Evolutionary conservation across 352 stramenopile genomes (phyloP), one percentile per base, ranked within the genome.

Genomic region (Phytophthora tentaculata): DNA sequence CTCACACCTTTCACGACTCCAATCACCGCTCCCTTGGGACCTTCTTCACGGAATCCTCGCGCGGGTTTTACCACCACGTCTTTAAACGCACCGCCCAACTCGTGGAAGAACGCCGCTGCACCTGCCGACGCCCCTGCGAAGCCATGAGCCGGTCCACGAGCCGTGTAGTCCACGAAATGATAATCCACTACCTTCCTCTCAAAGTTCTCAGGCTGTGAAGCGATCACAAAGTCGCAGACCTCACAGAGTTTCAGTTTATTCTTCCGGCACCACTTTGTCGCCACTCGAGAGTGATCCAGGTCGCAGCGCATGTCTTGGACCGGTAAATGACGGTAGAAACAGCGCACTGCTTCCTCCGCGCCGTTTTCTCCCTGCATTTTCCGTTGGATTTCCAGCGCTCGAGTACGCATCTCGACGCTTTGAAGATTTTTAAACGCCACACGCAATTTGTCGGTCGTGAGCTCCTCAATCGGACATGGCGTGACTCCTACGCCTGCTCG

Each of bases 261-360:
- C 2, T 74, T 79, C 44, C 76, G 69, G 51, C 75, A 82, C 79
- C 79, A 92, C 52, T 80, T 88, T 16, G 73, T 87, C 29, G 84
- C 81, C 2, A 86, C 47, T 2, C 75, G 69, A 12, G 58, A 69
- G 26, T 71, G 59, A 20, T 76, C 75, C 17, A 90, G 39, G 35
- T 89, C 86, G 55, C 94, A 98, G 8, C 77, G 67, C 92, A 98
- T 98, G 47, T 77, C 77, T 28, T 97, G 71, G 16, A 92, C 13
- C 1, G 91, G 92, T 35, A 98, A 71, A 51, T 91, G 71, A 7
- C 76, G 74, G 39, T 96, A 95, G 68, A 98, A 98, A 43, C 82
- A 77, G 22, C 88, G 53, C 8, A 98, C 80, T 0, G 90, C 94
- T 55, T 77, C 74, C n/a, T 79, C 70, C 2, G 95, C 86, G 17